Evolutionary conservation across 805 yeast species (phyloP).

Genomic region (Cyberlindnera suaveolens): DNA sequence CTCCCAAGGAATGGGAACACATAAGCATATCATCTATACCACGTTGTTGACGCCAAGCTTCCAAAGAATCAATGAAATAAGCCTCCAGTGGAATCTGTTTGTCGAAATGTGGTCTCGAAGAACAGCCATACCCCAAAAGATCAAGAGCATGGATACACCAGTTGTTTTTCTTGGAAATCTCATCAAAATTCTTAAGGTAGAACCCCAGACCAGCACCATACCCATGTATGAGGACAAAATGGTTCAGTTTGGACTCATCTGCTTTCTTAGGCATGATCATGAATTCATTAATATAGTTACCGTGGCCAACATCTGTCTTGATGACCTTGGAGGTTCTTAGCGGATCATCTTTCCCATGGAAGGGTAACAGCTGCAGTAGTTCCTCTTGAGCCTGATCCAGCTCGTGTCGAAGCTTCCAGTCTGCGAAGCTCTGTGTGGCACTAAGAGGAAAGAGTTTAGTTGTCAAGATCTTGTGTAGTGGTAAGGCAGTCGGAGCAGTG

Average conservation of each 20-base stretch:
- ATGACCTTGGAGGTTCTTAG: conserved; percentile 24
- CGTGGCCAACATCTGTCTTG: conserved; percentile 34
- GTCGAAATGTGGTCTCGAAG: conserved; percentile 68
- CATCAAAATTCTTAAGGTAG: conserved; percentile 68
- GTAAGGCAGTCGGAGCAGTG: conserved; percentile 65
- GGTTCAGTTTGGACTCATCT: conserved; percentile 25
- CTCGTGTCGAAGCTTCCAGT: conserved; percentile 36
- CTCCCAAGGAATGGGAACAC: conserved; percentile 92
- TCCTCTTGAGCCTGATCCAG: conserved; percentile 41
- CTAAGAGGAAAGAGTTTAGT: conserved; percentile 54
- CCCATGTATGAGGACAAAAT: conserved; percentile 82
- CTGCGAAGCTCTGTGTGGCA: conserved; percentile 44
- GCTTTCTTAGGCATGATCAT: conserved; percentile 46
- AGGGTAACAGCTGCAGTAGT: conserved; percentile 39
- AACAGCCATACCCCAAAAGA: conserved; percentile 84
- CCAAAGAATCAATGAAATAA: conserved; percentile 48
- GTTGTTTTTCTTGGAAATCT: conserved; percentile 32
- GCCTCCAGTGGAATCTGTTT: conserved; percentile 26
- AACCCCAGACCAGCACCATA: conserved; percentile 94
- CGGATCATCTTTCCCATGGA: conserved; percentile 27
- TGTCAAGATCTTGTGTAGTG: conserved; percentile 41
- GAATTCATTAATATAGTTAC: conserved; percentile 73
- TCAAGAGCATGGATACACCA: conserved; percentile 87
- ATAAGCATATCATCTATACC: conserved; percentile 45
- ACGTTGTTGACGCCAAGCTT: conserved; percentile 52